A percentile compares a stretch with the other conserved stretches of the same genome.
Evolutionary conservation across 2,329 filamentous ascomycete genomes (phyloP).

Genomic region (Alternaria sp.): DNA sequence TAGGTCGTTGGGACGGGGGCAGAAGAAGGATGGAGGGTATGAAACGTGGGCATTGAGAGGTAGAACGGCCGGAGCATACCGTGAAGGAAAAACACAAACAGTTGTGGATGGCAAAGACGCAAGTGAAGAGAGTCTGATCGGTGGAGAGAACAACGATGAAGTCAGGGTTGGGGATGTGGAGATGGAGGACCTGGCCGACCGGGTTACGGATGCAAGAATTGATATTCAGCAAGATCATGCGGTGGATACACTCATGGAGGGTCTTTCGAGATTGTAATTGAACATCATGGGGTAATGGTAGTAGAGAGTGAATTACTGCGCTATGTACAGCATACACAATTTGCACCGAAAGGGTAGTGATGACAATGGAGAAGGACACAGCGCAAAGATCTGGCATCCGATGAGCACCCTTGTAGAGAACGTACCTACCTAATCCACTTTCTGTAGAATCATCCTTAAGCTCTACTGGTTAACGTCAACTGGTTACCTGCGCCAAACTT

Average conservation of each 20-base stretch:
- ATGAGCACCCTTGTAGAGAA: neutral
- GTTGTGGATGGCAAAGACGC: too few species aligned
- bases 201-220: neutral
- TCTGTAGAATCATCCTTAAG: neutral
- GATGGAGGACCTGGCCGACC: neutral
- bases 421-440: neutral
- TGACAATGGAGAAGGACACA: too few species aligned
- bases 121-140: too few species aligned
- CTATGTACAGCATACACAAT: too few species aligned
- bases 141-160: too few species aligned
- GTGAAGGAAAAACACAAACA: too few species aligned
- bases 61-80: too few species aligned
- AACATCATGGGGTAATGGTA: too few species aligned
- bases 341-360: too few species aligned
- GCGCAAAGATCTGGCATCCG: neutral
- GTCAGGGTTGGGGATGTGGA: neutral
- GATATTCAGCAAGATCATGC: neutral
- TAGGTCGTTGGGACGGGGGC: neutral
- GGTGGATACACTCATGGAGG: neutral
- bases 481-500: neutral
- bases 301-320: too few species aligned
- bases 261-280: neutral
- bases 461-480: neutral
- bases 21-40: too few species aligned
- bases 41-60: too few species aligned